Evolutionary conservation across 176 grass and related monocot genomes (phyloP), one percentile per base, ranked within the genome.

Genomic region (Otatea glauca): DNA sequence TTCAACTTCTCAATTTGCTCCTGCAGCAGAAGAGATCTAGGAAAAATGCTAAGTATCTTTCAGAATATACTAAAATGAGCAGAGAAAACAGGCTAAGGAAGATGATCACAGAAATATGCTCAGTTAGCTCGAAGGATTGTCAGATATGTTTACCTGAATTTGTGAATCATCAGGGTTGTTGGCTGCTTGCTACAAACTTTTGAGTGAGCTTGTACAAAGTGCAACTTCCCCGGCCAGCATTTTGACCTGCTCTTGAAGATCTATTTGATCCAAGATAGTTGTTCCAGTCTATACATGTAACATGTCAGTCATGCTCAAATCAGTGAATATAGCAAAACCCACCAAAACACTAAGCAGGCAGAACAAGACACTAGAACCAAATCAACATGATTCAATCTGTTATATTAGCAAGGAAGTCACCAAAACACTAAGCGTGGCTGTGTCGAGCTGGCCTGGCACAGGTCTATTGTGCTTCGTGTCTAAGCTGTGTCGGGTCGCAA

Each of bases 221-320:
- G 95, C 95, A 68, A 94, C 89, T 84, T 97, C 95, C 51, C 95
- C 95, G 39, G 90, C 90, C 48, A 97, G 71, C 95, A 94, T 97
- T 87, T 97, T 97, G 54, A 97, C 90, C 83, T 97, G 95, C 75
- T 97, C 95, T 58, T 89, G 90, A 91, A 97, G 95, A 90, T 97
- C 95, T 75, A 97, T 97, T 91, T 97, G 95, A 91, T 97, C 95
- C 58, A 92, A 83, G 2, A 97, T 97, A 76, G 95, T 97, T 76
- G 90, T 90, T 87, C 95, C 95, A 62, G 90, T 87, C 95, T 97
- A 78, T 47, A 72, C n/a, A 92, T 51, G 43, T 64, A 86, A 68
- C 37, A 70, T 82, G 20, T 13, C 72, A 56, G 18, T 82, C 3
- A 81, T 86, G 77, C 55, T 29, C 16, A 70, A 61, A 60, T 45